Base-by-base conservation (phyloP, 345 rosid genomes). In the Dovyalis caffra region DNA sequence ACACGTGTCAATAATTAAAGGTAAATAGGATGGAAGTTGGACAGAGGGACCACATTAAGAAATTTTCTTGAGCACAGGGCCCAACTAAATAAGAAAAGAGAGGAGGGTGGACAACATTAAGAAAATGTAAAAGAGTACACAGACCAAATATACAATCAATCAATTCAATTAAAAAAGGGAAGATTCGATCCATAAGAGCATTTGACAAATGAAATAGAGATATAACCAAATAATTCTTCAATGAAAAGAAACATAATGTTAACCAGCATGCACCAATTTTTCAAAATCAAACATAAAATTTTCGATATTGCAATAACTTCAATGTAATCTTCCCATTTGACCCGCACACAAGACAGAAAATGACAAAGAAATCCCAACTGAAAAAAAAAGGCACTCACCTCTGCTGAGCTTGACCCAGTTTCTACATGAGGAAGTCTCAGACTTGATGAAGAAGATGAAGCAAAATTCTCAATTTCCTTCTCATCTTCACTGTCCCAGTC, bases 401-500 rank as follows among this genome's bases (percentile, higher is more conserved):
- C 74, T 16, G 29, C 40, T 28, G 81, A 74, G 70, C 45, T 64
- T 6, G 62, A 33, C 15, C 14, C 63, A 34, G 74, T 70, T 68
- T 80, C 85, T 74, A 69, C 85, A 68, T 72, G 28, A 56, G 74
- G 82, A 71, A 62, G 62, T 8, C 80, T 45, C 28, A 79, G 68
- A 47, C 70, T 66, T 12, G 84, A 70, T 37, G 66, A 66, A 71
- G 86, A 73, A 51, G 87, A 70, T 35, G 66, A 40, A 0, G 76
- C 26, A 71, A 51, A 80, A 45, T 79, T 84, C n/a, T 83, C 88
- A 68, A 89, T 81, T 72, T 91, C 92, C 67, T 80, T 79, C 33
- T 88, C 94, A 80, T 90, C 92, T n/a, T 90, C 97, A 32, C 91
- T 85, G 64, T 83, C 79, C 94, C 94, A 91, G 75, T 82, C 86